Evolutionary conservation across 306 rosid genomes (phyloP), one percentile per base, ranked within the genome.

Genomic region (Cucurbita pepo): DNA sequence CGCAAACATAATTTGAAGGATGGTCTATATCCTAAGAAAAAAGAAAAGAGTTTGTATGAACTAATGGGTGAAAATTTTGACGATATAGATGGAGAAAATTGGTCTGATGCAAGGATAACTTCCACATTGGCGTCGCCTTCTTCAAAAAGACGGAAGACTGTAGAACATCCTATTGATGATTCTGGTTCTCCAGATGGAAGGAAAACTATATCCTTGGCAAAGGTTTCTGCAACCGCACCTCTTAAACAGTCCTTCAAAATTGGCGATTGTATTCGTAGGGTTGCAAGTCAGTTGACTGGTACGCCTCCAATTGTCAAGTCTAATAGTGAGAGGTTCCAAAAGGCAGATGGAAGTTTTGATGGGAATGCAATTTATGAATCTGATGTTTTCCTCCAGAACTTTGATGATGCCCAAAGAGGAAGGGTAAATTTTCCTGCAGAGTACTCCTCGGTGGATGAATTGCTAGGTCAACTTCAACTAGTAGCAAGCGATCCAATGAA

Each of bases 221-320:
- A 87, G 82, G 85, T 83, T 79, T 89, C 91, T 14, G 80, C 56
- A 64, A 74, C 82, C 63, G 22, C 60, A 16, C 62, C 64, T 54
- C 30, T 69, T 54, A 90, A 89, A 79, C 84, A 77, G 14, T 86
- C 96, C 40, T 94, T 94, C 82, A 89, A 85, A 80, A 85, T 94
- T 74, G 98, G 98, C 30, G 98, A 89, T 22, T 88, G 97, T 71
- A 90, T 94, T 56, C 96, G 91, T 61, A 88, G 98, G 82, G 97
- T 81, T 79, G 98, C 98, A 51, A 94, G 90, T 81, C 93, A 93
- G 83, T 81, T 90, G 78, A 87, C 93, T n/a, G 88, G 85, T 67
- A 80, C 96, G 71, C 77, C 91, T 48, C 73, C 85, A 25, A 74
- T 81, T 36, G 53, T 70, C 77, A 94, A 81, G 88, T 50, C 76